Evolutionary conservation across 495 filamentous ascomycete species (phyloP), one percentile per base, ranked within the genome.

Genomic region (Xylaria scruposa): DNA sequence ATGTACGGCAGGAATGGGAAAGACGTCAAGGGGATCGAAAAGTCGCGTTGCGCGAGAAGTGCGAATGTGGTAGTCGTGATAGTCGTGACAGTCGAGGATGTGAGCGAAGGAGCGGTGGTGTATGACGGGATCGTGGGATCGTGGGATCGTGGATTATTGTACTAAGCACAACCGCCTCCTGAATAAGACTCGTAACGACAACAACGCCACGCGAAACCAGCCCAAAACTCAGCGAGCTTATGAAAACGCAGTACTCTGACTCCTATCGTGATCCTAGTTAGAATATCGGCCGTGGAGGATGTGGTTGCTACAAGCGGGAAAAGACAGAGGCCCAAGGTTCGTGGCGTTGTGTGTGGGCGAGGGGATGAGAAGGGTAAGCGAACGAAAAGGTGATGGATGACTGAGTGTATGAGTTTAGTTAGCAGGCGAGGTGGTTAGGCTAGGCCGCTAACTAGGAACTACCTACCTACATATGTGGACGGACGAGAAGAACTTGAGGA

Each of bases 1-100:
- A 79, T 78, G 71, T 78, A 78, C 60, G 44, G 54, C 33, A 29
- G 26, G 31, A 33, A n/a, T 24, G 51, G 8, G 60, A 33, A 44
- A 42, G 33, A 24, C 7, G 31, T 31, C n/a, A 36, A 19, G 49
- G 24, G 26, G 9, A 70, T 40, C 40, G 56, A 44, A 36, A 13
- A 21, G 33, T 19, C 58, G 29, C 24, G 38, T 29, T 31, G 13
- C 53, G 53, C 44, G 44, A 38, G 15, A 38, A 54, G 8, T 4
- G 42, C 2, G 42, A 12, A 47, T 46, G 51, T 29, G 9, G 26
- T 31, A 29, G 44, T 53, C 42, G 54, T 38, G 9, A 40, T 31
- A 29, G 56, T 53, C 42, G 54, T 21, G 15, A 53, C 56, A 31
- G 68, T 70, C 58, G 59, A 56, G n/a, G 44, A 47, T 40, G 19